Evolutionary conservation across 2,329 filamentous ascomycete species (phyloP), one percentile per base, ranked within the genome.

Genomic region (Aureobasidium uvarum): DNA sequence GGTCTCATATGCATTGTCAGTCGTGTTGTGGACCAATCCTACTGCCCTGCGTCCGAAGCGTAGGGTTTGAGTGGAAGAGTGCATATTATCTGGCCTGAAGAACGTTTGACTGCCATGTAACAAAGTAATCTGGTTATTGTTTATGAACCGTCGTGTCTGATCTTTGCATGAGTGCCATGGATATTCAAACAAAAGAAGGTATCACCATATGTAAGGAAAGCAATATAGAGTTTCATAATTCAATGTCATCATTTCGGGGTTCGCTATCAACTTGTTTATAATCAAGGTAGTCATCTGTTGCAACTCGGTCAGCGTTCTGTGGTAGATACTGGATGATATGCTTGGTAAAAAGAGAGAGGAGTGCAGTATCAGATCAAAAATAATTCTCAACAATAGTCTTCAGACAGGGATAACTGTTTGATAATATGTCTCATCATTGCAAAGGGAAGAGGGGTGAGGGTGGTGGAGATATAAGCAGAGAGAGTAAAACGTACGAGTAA

Each of bases 391-490:
- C 93, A 97, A 79, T 81, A 78, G 81, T 82, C 80, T 96, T 97
- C 91, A 95, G 94, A 90, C 91, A 97, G 94, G 94, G 92, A 96
- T 96, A 96, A 96, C 92, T 95, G 89, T 77, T 84, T 88, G 84
- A 86, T 81, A 83, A 84, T 83, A 83, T 84, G 75, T 84, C 82
- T 89, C 88, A 85, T 94, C 91, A 90, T 92, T 85, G 71, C 67
- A 70, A 68, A 66, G 64, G 64, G 48, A 64, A 68, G 66, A 14
- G 60, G n/a, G 11, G 16, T 23, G 58, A 7, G 25, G 11, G 11
- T 20, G 38, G 28, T 31, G 23, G 14, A 6, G 43, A 25, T 5
- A 10, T 33, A 14, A 25, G 28, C 13, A 16, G 38, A 39, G 46
- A 43, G 31, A 33, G 39, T 14, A 13, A 39, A 39, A 67, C 66